These are phyloP conservation scores for Chlamydomonas sp. DNA, from an alignment of 139 green algal species.

Conservation along the genomic window DNA sequence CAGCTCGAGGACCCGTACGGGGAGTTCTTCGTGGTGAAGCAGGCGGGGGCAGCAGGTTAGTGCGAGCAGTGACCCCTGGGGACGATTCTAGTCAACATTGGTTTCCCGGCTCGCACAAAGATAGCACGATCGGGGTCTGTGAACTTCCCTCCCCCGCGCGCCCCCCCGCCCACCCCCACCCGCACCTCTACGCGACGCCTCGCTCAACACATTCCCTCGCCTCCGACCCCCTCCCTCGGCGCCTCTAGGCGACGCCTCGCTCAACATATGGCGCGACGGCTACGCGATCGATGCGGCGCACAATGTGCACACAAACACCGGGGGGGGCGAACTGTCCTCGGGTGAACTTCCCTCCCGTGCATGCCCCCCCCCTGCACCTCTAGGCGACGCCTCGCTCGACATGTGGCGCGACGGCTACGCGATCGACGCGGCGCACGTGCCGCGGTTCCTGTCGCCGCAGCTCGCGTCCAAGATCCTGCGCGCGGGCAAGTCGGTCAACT, in stretches of 20 bases:
- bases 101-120: no score
- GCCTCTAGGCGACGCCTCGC: no score
- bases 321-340: background rate
- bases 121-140: no score
- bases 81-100: no score
- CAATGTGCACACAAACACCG: no score
- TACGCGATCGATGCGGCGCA: conserved; percentile 54
- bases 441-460: conserved; percentile 37
- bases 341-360: background rate
- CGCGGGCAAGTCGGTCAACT: conserved; percentile 87
- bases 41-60: background rate
- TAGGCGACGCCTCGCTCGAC: conserved; percentile 17
- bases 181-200: no score
- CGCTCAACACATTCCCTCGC: no score
- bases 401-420: conserved; percentile 58
- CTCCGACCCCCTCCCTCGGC: no score
- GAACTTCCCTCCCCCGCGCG: no score
- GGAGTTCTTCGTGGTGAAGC: conserved; percentile 77
- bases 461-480: conserved; percentile 72
- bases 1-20: conserved; percentile 56
- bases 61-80: no score
- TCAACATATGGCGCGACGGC: conserved; percentile 56
- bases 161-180: no score
- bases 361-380: no score
- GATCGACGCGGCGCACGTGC: conserved; percentile 50